Conservation (phyloP, 768 basidiomycete species). For the Mycena floridula region DNA sequence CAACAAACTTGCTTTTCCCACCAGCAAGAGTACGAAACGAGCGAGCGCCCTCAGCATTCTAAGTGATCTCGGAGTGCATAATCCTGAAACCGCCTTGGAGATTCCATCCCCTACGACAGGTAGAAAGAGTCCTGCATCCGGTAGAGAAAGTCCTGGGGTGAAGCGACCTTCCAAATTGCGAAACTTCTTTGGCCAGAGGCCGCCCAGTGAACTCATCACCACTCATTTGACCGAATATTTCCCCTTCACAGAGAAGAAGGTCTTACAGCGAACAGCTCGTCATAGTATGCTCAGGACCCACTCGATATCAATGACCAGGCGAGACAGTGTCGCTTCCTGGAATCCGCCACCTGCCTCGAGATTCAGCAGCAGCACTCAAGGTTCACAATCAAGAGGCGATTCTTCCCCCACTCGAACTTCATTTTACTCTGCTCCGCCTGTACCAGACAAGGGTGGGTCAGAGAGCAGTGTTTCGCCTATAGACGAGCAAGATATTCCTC, state of each 20-base stretch:
- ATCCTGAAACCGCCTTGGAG: slow-evolving; percentile 64
- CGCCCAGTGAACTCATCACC: slow-evolving; percentile 95
- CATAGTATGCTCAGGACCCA: slow-evolving; percentile 77
- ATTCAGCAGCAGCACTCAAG: slow-evolving; percentile 59
- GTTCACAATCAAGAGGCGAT: slow-evolving; percentile 34
- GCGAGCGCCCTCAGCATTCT: slow-evolving; percentile 94
- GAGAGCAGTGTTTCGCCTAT: slow-evolving; percentile 12
- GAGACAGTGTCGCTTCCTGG: slow-evolving; percentile 49
- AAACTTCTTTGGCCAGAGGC: slow-evolving; percentile 97
- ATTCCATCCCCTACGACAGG: slow-evolving; percentile 46
- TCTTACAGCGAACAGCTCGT: slow-evolving; percentile 79
- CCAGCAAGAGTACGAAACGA: slow-evolving; percentile 65
- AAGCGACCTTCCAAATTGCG: slow-evolving; percentile 69
- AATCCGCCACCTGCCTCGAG: slow-evolving; percentile 42
- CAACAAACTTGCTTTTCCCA: slow-evolving; percentile 14
- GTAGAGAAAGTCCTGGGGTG: slow-evolving; percentile 21
- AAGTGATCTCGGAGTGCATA: slow-evolving; percentile 85
- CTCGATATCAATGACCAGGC: slow-evolving; percentile 23
- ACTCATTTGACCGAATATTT: slow-evolving; percentile 93
- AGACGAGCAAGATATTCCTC: slow-evolving; percentile 48
- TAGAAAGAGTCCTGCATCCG: slow-evolving; percentile 8
- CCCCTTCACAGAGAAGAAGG: slow-evolving; percentile 89
- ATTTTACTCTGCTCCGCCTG: slow-evolving; percentile 39
- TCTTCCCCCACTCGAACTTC: slow-evolving; percentile 40
- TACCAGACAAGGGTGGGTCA: slow-evolving; percentile 31